phyloP scores from a whole-genome alignment of 306 rosid genomes.

The Begonia loranthoides region DNA sequence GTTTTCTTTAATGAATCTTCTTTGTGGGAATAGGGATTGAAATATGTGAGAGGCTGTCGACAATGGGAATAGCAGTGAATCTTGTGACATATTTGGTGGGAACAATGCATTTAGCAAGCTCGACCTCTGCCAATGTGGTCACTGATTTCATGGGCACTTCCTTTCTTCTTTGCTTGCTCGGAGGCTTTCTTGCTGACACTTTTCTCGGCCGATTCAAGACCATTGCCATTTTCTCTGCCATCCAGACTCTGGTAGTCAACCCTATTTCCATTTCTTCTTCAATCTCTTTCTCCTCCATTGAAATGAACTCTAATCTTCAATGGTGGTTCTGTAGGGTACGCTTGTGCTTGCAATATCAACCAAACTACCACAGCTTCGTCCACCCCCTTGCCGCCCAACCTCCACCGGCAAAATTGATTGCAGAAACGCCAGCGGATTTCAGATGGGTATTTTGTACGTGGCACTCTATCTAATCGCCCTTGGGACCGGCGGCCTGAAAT shows the following conservation, averaged over 20 bases:
- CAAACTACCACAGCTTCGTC: slow-evolving; percentile 48
- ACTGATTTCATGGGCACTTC: slow-evolving; percentile 85
- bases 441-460: slow-evolving; percentile 65
- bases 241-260: slow-evolving; percentile 43
- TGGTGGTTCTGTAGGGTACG: slow-evolving; percentile 44
- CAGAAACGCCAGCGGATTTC: slow-evolving; percentile 51
- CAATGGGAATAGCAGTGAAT: slow-evolving; percentile 88
- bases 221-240: slow-evolving; percentile 56
- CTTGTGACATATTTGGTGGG: slow-evolving; percentile 77
- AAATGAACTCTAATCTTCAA: background rate
- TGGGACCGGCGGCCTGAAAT: slow-evolving; percentile 83
- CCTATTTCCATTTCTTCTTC: background rate
- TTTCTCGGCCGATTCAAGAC: slow-evolving; percentile 82
- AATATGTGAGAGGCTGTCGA: slow-evolving; percentile 82
- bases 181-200: slow-evolving; percentile 90
- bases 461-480: slow-evolving; percentile 62
- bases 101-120: slow-evolving; percentile 83
- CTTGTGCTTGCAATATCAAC: slow-evolving; percentile 56
- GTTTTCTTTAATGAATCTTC: no score
- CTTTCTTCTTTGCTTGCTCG: slow-evolving; percentile 75
- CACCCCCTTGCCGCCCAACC: slow-evolving; percentile 45
- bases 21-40: slow-evolving; percentile 40
- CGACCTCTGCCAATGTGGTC: slow-evolving; percentile 80
- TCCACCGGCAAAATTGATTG: slow-evolving; percentile 19
- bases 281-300: no score